phyloP scores from a whole-genome alignment of 1,284 basidiomycete species.

The Stygiomarasmius scandens region DNA sequence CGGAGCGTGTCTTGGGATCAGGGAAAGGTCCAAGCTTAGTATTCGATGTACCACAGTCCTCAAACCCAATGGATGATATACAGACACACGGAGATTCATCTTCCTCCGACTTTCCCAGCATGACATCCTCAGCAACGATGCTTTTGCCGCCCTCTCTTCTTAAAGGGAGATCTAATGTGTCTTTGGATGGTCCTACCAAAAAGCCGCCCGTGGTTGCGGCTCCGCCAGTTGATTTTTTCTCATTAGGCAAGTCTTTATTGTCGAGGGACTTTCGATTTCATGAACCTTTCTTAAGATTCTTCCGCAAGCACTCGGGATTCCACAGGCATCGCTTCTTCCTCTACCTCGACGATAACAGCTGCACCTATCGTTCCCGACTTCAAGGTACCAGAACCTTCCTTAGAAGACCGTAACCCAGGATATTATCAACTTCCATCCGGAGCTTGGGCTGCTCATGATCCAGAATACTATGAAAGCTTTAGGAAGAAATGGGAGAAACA shows the following conservation, averaged over 20 bases:
- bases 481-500: conserved; percentile 71
- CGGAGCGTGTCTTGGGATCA: conserved; percentile 65
- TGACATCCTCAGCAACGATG: conserved; percentile 28
- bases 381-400: conserved; percentile 74
- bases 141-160: conserved; percentile 57
- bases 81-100: conserved; percentile 15
- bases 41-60: conserved; percentile 43
- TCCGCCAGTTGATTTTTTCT: conserved; percentile 69
- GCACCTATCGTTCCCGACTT: conserved; percentile 74
- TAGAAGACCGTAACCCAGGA: conserved; percentile 81
- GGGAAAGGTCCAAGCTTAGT: conserved; percentile 62
- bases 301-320: conserved; percentile 18
- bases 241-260: conserved; percentile 39
- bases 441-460: conserved; percentile 77
- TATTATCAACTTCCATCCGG: conserved; percentile 87
- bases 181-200: conserved; percentile 47
- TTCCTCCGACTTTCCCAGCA: conserved; percentile 12
- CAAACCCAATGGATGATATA: conserved; percentile 20
- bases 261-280: background rate
- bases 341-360: conserved; percentile 50
- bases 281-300: conserved; percentile 6
- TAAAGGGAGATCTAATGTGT: conserved; percentile 63
- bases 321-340: conserved; percentile 21
- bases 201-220: conserved; percentile 26
- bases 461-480: conserved; percentile 75